phyloP scores from a whole-genome alignment of 192 early-diverging fungal genomes.

The Coemansia furcata region DNA sequence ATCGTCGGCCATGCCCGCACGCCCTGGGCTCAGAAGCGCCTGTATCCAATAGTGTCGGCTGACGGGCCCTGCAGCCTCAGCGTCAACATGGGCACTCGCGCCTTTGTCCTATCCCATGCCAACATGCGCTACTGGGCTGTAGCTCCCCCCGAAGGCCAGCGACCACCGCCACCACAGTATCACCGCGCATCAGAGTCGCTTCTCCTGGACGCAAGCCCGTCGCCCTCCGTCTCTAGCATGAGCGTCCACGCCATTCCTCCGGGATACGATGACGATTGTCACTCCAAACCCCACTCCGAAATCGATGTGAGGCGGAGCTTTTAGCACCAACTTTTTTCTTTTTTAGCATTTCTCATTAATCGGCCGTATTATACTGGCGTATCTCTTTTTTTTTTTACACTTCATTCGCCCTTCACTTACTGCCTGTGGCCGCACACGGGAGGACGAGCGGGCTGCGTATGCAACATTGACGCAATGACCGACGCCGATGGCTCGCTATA shows the following conservation, averaged over 20 bases:
- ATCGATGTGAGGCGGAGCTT: too few species aligned
- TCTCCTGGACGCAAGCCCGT: conserved; percentile 42
- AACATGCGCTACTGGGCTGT: conserved; percentile 52
- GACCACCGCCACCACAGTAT: conserved; percentile 51
- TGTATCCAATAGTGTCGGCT: conserved; percentile 56
- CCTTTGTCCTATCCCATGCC: conserved; percentile 46
- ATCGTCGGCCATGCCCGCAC: conserved; percentile 60
- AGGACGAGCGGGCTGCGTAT: neutral
- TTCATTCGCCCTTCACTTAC: neutral
- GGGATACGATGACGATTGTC: conserved; percentile 10
- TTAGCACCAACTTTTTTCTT: too few species aligned
- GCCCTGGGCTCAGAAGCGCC: conserved; percentile 59
- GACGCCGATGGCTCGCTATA: conserved; percentile 19
- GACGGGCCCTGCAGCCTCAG: conserved; percentile 45
- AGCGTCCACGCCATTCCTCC: conserved; percentile 11
- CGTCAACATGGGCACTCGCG: conserved; percentile 44
- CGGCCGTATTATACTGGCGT: neutral
- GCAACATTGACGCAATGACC: conserved; percentile 16
- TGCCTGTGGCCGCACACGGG: neutral
- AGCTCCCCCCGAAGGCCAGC: conserved; percentile 38
- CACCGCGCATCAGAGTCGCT: conserved; percentile 64
- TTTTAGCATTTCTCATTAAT: neutral
- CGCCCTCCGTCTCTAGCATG: neutral
- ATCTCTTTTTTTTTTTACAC: neutral
- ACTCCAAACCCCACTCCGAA: neutral